Evolutionary conservation across 2,329 filamentous ascomycete genomes (phyloP).

Genomic region (Eutypa lata): DNA sequence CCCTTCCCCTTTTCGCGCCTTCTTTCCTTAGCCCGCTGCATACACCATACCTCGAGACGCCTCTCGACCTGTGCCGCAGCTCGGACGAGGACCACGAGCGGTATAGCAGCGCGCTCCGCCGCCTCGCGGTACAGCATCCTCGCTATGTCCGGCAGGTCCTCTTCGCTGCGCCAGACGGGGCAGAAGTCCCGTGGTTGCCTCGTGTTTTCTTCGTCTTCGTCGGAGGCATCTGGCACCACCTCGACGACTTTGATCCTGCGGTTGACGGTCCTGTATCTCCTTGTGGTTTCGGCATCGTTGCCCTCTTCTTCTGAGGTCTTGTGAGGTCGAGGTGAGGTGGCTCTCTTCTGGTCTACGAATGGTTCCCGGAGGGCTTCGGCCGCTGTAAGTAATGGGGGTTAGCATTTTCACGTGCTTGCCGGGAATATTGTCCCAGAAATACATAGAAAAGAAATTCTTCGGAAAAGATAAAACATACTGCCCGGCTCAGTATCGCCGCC

Average conservation of each 20-base stretch:
- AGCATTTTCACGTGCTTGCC: too few species aligned
- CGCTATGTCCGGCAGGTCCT: constrained; percentile 39
- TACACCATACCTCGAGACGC: constrained; percentile 32
- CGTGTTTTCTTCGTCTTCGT: constrained; percentile 12
- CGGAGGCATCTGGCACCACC: constrained; percentile 3
- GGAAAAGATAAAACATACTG: constrained; percentile 25
- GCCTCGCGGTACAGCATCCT: constrained; percentile 40
- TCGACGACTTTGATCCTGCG: constrained; percentile 12
- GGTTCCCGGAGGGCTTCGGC: constrained; percentile 20
- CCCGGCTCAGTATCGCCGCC: constrained; percentile 41
- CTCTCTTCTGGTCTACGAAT: constrained; percentile 17
- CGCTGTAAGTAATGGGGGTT: constrained; percentile 13
- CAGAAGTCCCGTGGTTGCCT: constrained; percentile 28
- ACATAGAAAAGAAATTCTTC: neutral
- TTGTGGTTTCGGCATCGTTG: constrained; percentile 7
- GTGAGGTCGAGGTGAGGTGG: constrained; percentile 1
- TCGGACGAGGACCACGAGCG: constrained; percentile 30
- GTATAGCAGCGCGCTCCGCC: constrained; percentile 36
- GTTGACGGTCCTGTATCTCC: constrained; percentile 19
- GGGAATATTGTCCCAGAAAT: too few species aligned
- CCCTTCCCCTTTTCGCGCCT: constrained; percentile 14
- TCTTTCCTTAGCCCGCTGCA: constrained; percentile 21
- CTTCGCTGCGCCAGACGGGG: constrained; percentile 31
- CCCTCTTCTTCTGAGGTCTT: constrained; percentile 2
- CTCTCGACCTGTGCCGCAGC: constrained; percentile 36